Evolutionary conservation across 495 filamentous ascomycete species (phyloP).

Genomic region (Penicillium canescens): DNA sequence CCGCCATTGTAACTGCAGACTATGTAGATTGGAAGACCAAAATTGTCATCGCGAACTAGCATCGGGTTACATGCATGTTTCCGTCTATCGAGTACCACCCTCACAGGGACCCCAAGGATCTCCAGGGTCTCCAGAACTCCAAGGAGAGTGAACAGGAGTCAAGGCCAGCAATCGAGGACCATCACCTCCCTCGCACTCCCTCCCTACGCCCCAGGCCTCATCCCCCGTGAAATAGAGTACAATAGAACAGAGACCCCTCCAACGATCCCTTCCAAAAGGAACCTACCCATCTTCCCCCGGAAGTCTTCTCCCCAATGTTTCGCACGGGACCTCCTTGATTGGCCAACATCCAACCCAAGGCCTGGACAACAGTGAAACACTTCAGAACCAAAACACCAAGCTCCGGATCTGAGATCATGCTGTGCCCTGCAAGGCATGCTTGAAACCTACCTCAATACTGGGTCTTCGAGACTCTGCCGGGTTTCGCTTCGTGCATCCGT

Average conservation of each 20-base stretch:
- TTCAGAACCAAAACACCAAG: constrained; percentile 6
- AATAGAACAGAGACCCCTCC: background rate
- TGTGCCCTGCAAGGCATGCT: constrained; percentile 30
- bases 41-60: background rate
- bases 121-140: no score
- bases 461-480: constrained; percentile 16
- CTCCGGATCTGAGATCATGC: constrained; percentile 1
- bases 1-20: background rate
- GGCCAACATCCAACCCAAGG: background rate
- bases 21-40: background rate
- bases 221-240: background rate
- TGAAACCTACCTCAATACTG: constrained; percentile 29
- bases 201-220: no score
- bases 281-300: background rate
- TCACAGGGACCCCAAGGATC: background rate
- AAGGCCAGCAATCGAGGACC: background rate
- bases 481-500: constrained; percentile 11
- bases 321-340: constrained; percentile 2
- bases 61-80: background rate
- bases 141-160: background rate
- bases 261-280: constrained; percentile 1
- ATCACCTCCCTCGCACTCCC: background rate
- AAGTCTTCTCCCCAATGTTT: background rate
- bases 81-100: background rate
- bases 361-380: constrained; percentile 19